A percentile compares a stretch with the other conserved stretches of the same genome.
Conservation (phyloP, 345 rosid species). For the Kernera saxatilis region DNA sequence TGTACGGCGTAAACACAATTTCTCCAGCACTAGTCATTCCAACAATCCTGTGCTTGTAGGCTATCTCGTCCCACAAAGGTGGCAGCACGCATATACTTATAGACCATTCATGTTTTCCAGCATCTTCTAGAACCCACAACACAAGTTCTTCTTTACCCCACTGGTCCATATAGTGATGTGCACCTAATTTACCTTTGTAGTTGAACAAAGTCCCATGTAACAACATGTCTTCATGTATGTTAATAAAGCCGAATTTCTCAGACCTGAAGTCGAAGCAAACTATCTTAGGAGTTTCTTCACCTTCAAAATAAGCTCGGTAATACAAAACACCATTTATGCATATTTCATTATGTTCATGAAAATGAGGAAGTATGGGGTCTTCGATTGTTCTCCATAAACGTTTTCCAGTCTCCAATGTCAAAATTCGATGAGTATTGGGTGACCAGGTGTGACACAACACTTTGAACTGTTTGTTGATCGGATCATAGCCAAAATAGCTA, state of each 20-base stretch:
- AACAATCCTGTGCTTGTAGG: not conserved
- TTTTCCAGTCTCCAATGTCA: not conserved
- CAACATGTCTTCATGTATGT: not conserved
- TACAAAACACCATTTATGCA: constrained; percentile 5
- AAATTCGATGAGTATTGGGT: not conserved
- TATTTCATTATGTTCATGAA: accelerated
- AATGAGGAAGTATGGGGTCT: not conserved
- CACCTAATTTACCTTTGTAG: constrained; percentile 4
- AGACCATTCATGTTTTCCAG: not conserved
- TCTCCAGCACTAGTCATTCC: not conserved
- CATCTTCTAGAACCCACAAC: constrained; percentile 3
- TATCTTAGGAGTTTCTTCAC: not conserved
- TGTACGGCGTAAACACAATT: not conserved
- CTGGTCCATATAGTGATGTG: not conserved
- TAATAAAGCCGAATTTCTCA: not conserved
- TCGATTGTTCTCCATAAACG: not conserved
- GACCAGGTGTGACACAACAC: not conserved
- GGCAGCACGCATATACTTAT: not conserved
- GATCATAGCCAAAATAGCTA: not conserved
- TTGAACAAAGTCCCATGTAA: not conserved
- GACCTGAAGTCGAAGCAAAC: not conserved
- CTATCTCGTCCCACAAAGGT: not conserved
- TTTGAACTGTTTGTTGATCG: not conserved
- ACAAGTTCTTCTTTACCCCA: accelerated
- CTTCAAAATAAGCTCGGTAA: accelerated